Evolutionary conservation across 2,329 filamentous ascomycete genomes (phyloP).

Genomic region (Aschersonia sp.): DNA sequence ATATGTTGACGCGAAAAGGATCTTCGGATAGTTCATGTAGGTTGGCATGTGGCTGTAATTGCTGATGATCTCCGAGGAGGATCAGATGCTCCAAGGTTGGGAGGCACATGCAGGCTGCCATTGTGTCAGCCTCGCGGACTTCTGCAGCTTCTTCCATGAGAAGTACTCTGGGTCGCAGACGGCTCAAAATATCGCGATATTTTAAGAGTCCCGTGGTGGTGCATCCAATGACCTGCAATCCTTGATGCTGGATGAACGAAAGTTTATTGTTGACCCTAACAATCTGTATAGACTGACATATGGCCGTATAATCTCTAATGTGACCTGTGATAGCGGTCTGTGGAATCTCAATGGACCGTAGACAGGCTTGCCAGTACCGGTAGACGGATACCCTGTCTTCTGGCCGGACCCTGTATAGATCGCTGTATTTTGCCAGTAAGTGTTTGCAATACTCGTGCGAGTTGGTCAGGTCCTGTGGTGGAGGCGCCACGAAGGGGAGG

Average conservation of each 20-base stretch:
- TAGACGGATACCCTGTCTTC: conserved; percentile 1
- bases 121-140: conserved; percentile 49
- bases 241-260: conserved; percentile 18
- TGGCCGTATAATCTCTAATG: conserved; percentile 32
- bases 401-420: conserved; percentile 2
- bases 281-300: conserved; percentile 37
- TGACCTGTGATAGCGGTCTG: conserved; percentile 14
- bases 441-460: background rate
- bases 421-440: background rate
- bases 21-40: conserved; percentile 40
- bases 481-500: background rate
- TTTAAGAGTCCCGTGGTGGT: conserved; percentile 76
- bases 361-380: background rate
- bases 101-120: conserved; percentile 29
- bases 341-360: background rate
- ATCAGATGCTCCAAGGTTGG: conserved; percentile 38
- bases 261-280: conserved; percentile 45
- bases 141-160: conserved; percentile 74
- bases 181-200: conserved; percentile 56
- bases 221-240: conserved; percentile 41
- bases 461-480: background rate
- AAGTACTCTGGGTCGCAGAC: conserved; percentile 50
- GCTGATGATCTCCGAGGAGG: conserved; percentile 65
- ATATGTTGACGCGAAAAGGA: conserved; percentile 56
- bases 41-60: conserved; percentile 57